A percentile compares a stretch with the other conserved stretches of the same genome.
Evolutionary conservation across 768 basidiomycete species (phyloP).

Genomic region (Tricholoma flavovirens): DNA sequence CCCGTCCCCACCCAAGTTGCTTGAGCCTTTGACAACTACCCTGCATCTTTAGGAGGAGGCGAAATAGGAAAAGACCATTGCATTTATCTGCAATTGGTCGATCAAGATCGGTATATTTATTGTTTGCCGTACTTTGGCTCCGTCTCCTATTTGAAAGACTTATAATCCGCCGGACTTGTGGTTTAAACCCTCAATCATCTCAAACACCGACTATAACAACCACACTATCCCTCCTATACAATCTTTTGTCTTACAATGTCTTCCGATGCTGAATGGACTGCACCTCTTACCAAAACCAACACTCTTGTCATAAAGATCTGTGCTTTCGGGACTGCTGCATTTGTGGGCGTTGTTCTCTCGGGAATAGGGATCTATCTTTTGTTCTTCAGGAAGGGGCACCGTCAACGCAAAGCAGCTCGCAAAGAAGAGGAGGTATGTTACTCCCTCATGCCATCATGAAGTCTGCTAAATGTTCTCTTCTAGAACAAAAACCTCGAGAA

Average conservation of each 20-base stretch:
- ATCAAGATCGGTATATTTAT: not conserved
- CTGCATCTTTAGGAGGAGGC: no score
- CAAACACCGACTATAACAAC: not conserved
- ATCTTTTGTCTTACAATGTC: not conserved
- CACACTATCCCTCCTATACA: not conserved
- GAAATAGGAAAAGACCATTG: no score
- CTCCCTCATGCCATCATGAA: not conserved
- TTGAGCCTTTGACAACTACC: no score
- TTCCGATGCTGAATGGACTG: not conserved
- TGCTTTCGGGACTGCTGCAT: not conserved
- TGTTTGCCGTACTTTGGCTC: slow-evolving; percentile 3
- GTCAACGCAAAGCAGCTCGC: not conserved
- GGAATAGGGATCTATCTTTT: not conserved
- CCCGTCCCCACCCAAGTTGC: no score
- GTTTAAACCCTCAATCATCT: not conserved
- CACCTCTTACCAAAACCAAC: not conserved
- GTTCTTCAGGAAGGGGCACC: not conserved
- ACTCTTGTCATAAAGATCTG: not conserved
- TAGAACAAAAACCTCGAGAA: not conserved
- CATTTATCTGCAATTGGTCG: no score
- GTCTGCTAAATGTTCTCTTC: not conserved
- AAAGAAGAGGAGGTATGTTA: not conserved
- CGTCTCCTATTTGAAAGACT: slow-evolving; percentile 1
- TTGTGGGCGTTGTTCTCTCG: not conserved
- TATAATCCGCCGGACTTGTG: not conserved